Evolutionary conservation across 2,329 filamentous ascomycete genomes (phyloP).

Genomic region (Epichloe brachyelytri): DNA sequence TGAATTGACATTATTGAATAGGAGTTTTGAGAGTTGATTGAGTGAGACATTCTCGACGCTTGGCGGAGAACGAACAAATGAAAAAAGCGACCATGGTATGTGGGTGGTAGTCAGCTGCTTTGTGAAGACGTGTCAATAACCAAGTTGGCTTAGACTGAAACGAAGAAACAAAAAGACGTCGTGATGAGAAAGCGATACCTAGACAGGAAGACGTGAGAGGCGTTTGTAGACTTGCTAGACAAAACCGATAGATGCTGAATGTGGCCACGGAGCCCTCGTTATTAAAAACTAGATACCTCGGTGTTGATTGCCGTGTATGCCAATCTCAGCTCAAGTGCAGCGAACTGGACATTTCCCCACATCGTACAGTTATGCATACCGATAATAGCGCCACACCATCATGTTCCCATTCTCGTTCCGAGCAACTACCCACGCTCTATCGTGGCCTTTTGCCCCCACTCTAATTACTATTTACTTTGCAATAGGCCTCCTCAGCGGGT

Average conservation of each 20-base stretch:
- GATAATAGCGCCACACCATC: not conserved
- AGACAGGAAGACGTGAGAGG: not conserved
- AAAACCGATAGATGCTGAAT: not conserved
- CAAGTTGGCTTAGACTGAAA: no score
- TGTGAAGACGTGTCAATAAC: no score
- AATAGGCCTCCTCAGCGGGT: slow-evolving; percentile 19
- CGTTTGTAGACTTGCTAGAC: not conserved
- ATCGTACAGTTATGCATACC: not conserved
- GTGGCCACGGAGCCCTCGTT: no score
- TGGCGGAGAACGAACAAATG: not conserved
- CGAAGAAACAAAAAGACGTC: no score
- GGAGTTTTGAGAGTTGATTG: no score
- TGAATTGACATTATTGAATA: no score
- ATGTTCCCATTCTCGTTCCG: not conserved
- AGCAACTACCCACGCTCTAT: not conserved
- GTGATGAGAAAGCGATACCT: not conserved
- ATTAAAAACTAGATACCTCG: no score
- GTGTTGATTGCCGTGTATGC: no score
- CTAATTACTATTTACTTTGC: not conserved
- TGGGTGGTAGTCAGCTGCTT: not conserved
- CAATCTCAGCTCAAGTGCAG: no score
- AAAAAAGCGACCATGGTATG: not conserved
- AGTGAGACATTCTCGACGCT: no score
- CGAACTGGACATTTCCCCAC: no score
- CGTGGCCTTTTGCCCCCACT: not conserved